phyloP scores from a whole-genome alignment of 1,139 yeast genomes.

The Ashbya aceris region DNA sequence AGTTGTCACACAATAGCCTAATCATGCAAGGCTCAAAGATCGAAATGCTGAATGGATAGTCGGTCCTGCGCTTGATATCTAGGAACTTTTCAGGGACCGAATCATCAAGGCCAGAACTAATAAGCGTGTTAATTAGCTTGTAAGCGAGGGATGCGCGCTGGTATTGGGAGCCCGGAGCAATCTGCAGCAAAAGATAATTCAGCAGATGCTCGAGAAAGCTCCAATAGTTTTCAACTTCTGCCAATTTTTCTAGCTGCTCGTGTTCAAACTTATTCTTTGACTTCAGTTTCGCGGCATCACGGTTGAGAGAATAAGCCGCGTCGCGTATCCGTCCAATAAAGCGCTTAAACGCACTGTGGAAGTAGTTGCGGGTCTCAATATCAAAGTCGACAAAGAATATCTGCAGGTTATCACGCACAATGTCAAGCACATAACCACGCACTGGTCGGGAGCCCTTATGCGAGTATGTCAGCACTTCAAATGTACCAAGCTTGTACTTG shows the following conservation, averaged over 20 bases:
- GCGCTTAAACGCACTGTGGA: slow-evolving; percentile 49
- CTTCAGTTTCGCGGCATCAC: slow-evolving; percentile 38
- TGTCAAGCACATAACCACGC: slow-evolving; percentile 35
- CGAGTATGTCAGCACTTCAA: slow-evolving; percentile 52
- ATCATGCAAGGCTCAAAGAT: slow-evolving; percentile 36
- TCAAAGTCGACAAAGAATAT: slow-evolving; percentile 52
- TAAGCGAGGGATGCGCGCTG: slow-evolving; percentile 48
- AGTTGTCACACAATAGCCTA: slow-evolving; percentile 47
- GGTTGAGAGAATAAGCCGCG: slow-evolving; percentile 47
- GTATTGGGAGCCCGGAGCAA: slow-evolving; percentile 64
- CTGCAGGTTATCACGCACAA: slow-evolving; percentile 38
- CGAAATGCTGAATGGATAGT: slow-evolving; percentile 39
- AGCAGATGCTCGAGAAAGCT: slow-evolving; percentile 40
- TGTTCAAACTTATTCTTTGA: slow-evolving; percentile 31
- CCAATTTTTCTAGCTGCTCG: slow-evolving; percentile 28
- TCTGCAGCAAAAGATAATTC: slow-evolving; percentile 33
- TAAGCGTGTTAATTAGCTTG: slow-evolving; percentile 39
- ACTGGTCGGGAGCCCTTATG: slow-evolving; percentile 54
- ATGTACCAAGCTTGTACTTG: slow-evolving; percentile 45
- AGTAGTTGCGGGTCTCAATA: slow-evolving; percentile 57
- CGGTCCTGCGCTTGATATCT: slow-evolving; percentile 25
- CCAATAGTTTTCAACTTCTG: slow-evolving; percentile 29
- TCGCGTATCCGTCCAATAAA: slow-evolving; percentile 59
- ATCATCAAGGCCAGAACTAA: slow-evolving; percentile 50
- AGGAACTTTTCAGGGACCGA: slow-evolving; percentile 32